Evolutionary conservation across 2,329 filamentous ascomycete species (phyloP).

Genomic region (Aspergillus hortae): DNA sequence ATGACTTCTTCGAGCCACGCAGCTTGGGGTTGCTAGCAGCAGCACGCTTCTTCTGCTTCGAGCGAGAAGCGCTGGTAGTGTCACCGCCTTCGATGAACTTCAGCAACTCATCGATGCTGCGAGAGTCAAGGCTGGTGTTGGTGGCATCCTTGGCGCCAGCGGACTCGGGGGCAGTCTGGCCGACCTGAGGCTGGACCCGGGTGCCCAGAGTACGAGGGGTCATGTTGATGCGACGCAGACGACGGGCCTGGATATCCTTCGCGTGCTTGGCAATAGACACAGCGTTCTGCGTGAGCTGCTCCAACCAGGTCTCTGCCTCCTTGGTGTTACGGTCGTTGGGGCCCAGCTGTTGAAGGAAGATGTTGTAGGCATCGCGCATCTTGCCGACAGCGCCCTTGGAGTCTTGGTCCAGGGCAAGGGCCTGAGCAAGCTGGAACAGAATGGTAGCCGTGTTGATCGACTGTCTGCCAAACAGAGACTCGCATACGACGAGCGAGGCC

Average conservation of each 20-base stretch:
- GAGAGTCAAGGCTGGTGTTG: slow-evolving; percentile 59
- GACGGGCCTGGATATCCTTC: slow-evolving; percentile 75
- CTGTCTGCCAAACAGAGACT: slow-evolving; percentile 81
- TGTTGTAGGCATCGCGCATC: slow-evolving; percentile 96
- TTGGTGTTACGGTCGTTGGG: slow-evolving; percentile 95
- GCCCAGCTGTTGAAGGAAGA: slow-evolving; percentile 84
- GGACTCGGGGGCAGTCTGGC: slow-evolving; percentile 54
- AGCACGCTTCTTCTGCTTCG: slow-evolving; percentile 45
- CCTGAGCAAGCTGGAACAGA: slow-evolving; percentile 94
- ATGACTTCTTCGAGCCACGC: slow-evolving; percentile 40
- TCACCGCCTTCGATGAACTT: slow-evolving; percentile 83
- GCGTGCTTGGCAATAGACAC: slow-evolving; percentile 92
- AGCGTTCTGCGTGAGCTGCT: slow-evolving; percentile 92
- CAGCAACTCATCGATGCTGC: slow-evolving; percentile 89
- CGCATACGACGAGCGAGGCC: slow-evolving; percentile 81
- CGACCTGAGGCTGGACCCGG: slow-evolving; percentile 61
- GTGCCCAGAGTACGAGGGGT: slow-evolving; percentile 56
- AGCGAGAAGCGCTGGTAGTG: slow-evolving; percentile 30
- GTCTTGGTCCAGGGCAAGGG: slow-evolving; percentile 91
- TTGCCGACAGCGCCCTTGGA: slow-evolving; percentile 84
- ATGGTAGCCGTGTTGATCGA: slow-evolving; percentile 93
- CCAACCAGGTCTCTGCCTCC: slow-evolving; percentile 93
- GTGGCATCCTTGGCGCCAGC: slow-evolving; percentile 29
- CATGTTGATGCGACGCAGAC: slow-evolving; percentile 69
- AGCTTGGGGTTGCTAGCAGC: slow-evolving; percentile 43